A percentile compares a stretch with the other conserved stretches of the same genome.
Evolutionary conservation across 768 basidiomycete species (phyloP).

Genomic region (Leccinum uliginosum): DNA sequence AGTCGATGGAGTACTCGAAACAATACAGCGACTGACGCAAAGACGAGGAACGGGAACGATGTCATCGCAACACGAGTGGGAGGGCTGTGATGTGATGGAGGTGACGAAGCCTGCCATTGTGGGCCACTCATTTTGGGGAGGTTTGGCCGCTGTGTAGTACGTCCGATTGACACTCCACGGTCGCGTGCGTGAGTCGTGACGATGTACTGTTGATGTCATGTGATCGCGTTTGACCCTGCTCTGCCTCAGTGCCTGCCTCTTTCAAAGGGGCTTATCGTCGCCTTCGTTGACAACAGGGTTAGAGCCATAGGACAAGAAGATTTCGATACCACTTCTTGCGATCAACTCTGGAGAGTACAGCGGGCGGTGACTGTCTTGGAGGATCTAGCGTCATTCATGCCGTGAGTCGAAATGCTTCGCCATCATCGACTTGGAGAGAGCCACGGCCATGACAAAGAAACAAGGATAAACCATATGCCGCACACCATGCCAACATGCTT

Average conservation of each 20-base stretch:
- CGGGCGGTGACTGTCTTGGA: slow-evolving; percentile 29
- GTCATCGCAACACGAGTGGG: slow-evolving; percentile 13
- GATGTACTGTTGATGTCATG: slow-evolving; percentile 5
- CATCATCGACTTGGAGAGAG: too few species aligned
- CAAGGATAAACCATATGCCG: too few species aligned
- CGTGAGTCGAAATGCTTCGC: too few species aligned
- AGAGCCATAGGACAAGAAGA: slow-evolving; percentile 21
- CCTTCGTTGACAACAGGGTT: slow-evolving; percentile 17
- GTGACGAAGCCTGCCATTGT: slow-evolving; percentile 22
- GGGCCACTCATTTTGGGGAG: slow-evolving; percentile 33
- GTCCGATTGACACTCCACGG: not conserved
- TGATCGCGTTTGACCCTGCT: slow-evolving; percentile 30
- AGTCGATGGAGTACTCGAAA: slow-evolving; percentile 30
- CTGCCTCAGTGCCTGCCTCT: too few species aligned
- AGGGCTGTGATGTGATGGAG: slow-evolving; percentile 18
- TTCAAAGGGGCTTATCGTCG: slow-evolving; percentile 10
- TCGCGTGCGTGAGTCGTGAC: slow-evolving; percentile 3
- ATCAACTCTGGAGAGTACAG: slow-evolving; percentile 41
- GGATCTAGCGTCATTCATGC: too few species aligned
- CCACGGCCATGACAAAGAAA: too few species aligned
- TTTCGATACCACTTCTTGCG: slow-evolving; percentile 33
- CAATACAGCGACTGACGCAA: slow-evolving; percentile 5
- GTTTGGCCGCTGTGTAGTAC: slow-evolving; percentile 25
- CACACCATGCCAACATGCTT: too few species aligned
- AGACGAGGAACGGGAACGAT: not conserved